A percentile compares a stretch with the other conserved stretches of the same genome.
Evolutionary conservation across 495 filamentous ascomycete species (phyloP).

Genomic region (Neurospora sp.): DNA sequence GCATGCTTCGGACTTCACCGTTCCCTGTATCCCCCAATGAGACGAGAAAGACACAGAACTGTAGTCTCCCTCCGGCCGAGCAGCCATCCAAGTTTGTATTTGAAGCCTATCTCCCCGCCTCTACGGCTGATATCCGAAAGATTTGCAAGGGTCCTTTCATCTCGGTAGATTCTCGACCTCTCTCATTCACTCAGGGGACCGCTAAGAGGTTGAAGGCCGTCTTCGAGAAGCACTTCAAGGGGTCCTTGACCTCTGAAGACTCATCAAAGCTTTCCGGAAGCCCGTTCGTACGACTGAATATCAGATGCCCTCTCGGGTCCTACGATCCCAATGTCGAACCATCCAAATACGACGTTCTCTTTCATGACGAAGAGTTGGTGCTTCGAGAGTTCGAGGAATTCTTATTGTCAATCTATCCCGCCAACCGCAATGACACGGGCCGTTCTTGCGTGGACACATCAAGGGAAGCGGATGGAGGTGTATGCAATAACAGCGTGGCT

Average conservation of each 20-base stretch:
- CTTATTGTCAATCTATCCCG: conserved; percentile 38
- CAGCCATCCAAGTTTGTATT: conserved; percentile 17
- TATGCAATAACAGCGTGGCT: neutral
- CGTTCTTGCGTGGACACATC: neutral
- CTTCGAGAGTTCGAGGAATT: conserved; percentile 35
- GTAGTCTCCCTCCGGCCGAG: neutral
- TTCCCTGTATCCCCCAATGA: neutral
- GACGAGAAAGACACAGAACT: neutral
- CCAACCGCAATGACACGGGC: neutral
- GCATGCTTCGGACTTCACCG: conserved; percentile 20
- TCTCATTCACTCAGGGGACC: conserved; percentile 53
- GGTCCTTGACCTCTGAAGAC: neutral
- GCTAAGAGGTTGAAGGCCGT: conserved; percentile 53
- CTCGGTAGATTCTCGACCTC: conserved; percentile 68
- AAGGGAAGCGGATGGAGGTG: neutral
- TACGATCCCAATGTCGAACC: conserved; percentile 92
- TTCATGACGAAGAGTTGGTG: conserved; percentile 50
- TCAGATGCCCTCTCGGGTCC: conserved; percentile 55
- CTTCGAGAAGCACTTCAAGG: conserved; percentile 16
- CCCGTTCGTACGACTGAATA: conserved; percentile 65
- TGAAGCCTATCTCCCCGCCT: conserved; percentile 50
- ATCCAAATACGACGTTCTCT: conserved; percentile 80
- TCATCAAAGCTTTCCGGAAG: conserved; percentile 32
- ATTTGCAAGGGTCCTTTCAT: conserved; percentile 54
- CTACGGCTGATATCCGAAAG: conserved; percentile 41